Conservation (phyloP, 345 rosid species). For the Turnera subulata region DNA sequence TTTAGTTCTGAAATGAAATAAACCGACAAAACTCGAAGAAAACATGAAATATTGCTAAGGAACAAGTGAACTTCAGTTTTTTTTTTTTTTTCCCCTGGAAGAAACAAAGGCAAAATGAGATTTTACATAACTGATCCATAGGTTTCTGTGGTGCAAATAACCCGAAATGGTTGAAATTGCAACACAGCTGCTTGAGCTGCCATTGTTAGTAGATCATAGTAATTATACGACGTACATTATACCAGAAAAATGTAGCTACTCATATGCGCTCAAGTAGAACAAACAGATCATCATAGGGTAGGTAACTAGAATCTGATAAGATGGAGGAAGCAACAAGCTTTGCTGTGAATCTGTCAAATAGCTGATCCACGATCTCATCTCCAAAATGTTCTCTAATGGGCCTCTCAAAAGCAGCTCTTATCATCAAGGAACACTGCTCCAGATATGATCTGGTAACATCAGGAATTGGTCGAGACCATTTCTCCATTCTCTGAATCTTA, state of each 20-base stretch:
- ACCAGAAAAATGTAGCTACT: background rate
- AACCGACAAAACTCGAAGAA: too few relatives aligned
- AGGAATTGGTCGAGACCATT: background rate
- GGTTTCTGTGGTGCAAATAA: too few relatives aligned
- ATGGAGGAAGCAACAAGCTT: background rate
- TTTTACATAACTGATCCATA: too few relatives aligned
- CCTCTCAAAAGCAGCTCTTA: slow-evolving; percentile 6
- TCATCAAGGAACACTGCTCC: background rate
- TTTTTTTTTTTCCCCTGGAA: too few relatives aligned
- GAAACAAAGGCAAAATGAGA: too few relatives aligned
- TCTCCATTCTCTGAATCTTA: slow-evolving; percentile 21
- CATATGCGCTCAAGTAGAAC: background rate
- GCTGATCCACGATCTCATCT: background rate
- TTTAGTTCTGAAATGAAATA: too few relatives aligned
- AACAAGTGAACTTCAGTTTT: too few relatives aligned
- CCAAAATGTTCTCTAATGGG: slow-evolving; percentile 1
- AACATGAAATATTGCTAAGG: too few relatives aligned
- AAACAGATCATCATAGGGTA: background rate
- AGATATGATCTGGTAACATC: background rate
- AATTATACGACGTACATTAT: too few relatives aligned
- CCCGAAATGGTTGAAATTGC: too few relatives aligned
- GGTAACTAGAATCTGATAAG: background rate
- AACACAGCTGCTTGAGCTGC: too few relatives aligned
- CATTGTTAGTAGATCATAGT: too few relatives aligned
- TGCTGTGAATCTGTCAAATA: background rate